Base-by-base conservation (phyloP, 257 asterid species). In the Phtheirospermum japonicum region DNA sequence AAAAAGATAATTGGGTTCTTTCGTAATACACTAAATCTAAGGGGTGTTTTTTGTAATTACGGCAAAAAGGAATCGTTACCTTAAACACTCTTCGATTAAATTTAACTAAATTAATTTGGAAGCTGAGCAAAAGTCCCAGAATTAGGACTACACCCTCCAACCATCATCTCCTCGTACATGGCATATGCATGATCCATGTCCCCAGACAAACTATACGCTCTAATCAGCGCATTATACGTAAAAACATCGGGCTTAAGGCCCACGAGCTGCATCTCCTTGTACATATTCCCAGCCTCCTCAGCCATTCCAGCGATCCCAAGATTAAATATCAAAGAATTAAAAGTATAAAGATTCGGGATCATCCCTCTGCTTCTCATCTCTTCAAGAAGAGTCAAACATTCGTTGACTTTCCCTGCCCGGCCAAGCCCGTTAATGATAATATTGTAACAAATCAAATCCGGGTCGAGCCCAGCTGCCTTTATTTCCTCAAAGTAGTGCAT, bases 341-440 rank as follows among this genome's bases (percentile, higher is more conserved):
- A 88, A 31, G 98, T 91, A 64, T 73, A 91, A 17, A 86, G 87
- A 59, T 86, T 74, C 2, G 98, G 98, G 5, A 70, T 70, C 73
- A 86, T 71, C 67, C 98, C 92, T 63, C 73, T 69, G 76, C 75
- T 77, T 59, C 77, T 83, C 98, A 91, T 88, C 82, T 91, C 98
- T 46, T 76, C 80, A 57, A 88, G 75, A 77, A 91, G 84, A 67
- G 62, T 40, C 58, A 84, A 32, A 40, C 97, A 92, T 60, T 81
- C 86, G 59, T 69, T 57, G 45, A 82, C 67, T 76, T 75, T 78
- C 23, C 89, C 81, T 2, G 89, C 72, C 71, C 69, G 87, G 17
- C 87, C 90, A 16, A 88, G 93, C 61, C 97, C 95, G 49, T 86
- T 84, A 32, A 91, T 83, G 81, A 91, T 88, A 61, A 91, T 86